Conservation (phyloP, 495 filamentous ascomycete genomes). For the Lepraria neglecta region DNA sequence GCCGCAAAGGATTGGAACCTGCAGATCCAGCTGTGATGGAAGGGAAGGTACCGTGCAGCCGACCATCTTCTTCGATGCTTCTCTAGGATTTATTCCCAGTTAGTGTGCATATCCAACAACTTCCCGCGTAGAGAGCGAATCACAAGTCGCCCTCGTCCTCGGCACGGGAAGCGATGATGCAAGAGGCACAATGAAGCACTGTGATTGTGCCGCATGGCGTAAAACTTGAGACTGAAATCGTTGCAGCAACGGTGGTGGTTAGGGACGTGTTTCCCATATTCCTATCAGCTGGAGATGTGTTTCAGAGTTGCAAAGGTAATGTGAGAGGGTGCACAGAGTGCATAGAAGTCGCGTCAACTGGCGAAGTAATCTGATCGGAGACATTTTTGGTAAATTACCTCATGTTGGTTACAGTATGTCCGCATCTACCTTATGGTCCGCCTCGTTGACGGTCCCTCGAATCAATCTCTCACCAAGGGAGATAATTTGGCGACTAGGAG, state of each 20-base stretch:
- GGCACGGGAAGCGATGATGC: conserved; percentile 19
- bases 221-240: not conserved
- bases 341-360: not conserved
- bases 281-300: not conserved
- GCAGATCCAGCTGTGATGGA: conserved; percentile 9
- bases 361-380: no score
- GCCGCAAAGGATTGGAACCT: conserved; percentile 7
- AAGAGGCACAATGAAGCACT: conserved; percentile 15
- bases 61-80: not conserved
- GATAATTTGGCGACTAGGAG: not conserved
- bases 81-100: not conserved
- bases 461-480: not conserved
- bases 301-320: not conserved
- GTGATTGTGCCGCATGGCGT: conserved; percentile 17
- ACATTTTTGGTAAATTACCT: not conserved
- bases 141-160: not conserved
- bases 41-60: not conserved
- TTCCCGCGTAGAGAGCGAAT: conserved; percentile 11
- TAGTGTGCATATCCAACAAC: conserved; percentile 10
- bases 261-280: not conserved
- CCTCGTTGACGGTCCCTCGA: not conserved
- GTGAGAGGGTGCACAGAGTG: not conserved
- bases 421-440: conserved; percentile 3
- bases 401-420: no score
- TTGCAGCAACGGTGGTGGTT: not conserved